Evolutionary conservation across 2,329 filamentous ascomycete genomes (phyloP).

Genomic region (Pseudogymnoascus sp.): DNA sequence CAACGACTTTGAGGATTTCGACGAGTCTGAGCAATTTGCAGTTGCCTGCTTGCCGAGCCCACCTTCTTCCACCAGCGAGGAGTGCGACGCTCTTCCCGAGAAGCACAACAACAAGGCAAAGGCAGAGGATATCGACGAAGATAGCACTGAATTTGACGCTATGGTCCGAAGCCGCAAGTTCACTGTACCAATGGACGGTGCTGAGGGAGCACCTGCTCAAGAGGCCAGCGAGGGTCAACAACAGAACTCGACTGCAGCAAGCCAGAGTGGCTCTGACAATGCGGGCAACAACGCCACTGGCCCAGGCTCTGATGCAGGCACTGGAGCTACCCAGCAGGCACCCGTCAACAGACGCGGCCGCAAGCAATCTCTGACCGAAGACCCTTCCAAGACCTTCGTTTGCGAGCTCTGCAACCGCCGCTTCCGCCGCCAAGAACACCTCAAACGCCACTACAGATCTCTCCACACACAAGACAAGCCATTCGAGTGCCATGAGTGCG

Average conservation of each 20-base stretch:
- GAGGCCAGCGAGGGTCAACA: conserved; percentile 21
- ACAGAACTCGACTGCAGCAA: conserved; percentile 30
- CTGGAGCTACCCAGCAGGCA: conserved; percentile 33
- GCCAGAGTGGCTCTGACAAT: conserved; percentile 36
- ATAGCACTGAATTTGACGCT: conserved; percentile 29
- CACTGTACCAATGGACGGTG: conserved; percentile 28
- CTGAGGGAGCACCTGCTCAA: conserved; percentile 23
- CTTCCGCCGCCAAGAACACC: conserved; percentile 95
- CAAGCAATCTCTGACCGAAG: conserved; percentile 96
- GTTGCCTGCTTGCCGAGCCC: conserved; percentile 57
- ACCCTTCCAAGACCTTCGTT: conserved; percentile 96
- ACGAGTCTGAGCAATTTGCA: conserved; percentile 56
- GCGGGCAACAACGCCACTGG: conserved; percentile 34
- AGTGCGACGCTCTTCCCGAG: conserved; percentile 41
- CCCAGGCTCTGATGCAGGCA: conserved; percentile 32
- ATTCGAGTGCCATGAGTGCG: conserved; percentile 94
- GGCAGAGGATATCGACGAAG: conserved; percentile 24
- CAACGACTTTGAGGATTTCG: conserved; percentile 67
- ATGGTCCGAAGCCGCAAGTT: conserved; percentile 29
- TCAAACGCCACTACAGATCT: conserved; percentile 97
- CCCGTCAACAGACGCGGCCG: conserved; percentile 85
- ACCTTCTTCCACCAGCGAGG: conserved; percentile 43
- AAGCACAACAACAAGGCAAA: conserved; percentile 52
- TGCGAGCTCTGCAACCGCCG: conserved; percentile 94
- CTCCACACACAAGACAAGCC: conserved; percentile 98